Evolutionary conservation across 768 basidiomycete genomes (phyloP).

Genomic region (Mycena venus): DNA sequence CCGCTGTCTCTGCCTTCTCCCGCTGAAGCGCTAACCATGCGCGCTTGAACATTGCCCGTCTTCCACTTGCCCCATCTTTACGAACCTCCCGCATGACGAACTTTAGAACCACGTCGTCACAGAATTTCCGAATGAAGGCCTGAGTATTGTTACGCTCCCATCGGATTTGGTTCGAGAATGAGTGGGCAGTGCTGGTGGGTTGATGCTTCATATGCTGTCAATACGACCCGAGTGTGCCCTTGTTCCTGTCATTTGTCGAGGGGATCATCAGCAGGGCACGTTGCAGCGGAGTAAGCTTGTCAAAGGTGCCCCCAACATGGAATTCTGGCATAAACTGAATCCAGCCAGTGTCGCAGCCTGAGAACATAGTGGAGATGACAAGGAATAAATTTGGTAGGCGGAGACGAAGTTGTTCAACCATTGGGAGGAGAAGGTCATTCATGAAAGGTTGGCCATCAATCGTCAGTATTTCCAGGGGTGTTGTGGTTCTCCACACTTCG

Average conservation of each 20-base stretch:
- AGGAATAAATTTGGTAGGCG: neutral
- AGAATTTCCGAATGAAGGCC: slow-evolving; percentile 31
- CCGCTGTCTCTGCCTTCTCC: neutral
- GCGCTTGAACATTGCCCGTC: neutral
- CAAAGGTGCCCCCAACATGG: neutral
- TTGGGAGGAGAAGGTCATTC: neutral
- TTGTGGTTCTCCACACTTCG: slow-evolving; percentile 63
- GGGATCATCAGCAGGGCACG: slow-evolving; percentile 28
- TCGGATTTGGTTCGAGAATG: slow-evolving; percentile 27
- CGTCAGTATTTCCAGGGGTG: slow-evolving; percentile 43
- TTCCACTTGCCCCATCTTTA: neutral
- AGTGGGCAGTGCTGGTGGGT: slow-evolving; percentile 20
- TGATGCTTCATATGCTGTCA: neutral
- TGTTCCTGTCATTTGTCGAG: slow-evolving; percentile 36
- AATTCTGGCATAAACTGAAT: neutral
- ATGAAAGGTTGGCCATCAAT: neutral
- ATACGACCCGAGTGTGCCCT: slow-evolving; percentile 33
- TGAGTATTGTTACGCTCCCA: slow-evolving; percentile 30
- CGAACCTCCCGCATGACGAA: slow-evolving; percentile 31
- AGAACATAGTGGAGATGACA: neutral
- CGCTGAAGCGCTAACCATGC: neutral
- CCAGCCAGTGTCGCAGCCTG: neutral
- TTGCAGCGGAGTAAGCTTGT: slow-evolving; percentile 34
- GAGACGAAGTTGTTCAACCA: neutral
- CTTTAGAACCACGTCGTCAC: slow-evolving; percentile 18